phyloP scores from a whole-genome alignment of 176 grass and related monocot species.

The Eragrostis nindensis region DNA sequence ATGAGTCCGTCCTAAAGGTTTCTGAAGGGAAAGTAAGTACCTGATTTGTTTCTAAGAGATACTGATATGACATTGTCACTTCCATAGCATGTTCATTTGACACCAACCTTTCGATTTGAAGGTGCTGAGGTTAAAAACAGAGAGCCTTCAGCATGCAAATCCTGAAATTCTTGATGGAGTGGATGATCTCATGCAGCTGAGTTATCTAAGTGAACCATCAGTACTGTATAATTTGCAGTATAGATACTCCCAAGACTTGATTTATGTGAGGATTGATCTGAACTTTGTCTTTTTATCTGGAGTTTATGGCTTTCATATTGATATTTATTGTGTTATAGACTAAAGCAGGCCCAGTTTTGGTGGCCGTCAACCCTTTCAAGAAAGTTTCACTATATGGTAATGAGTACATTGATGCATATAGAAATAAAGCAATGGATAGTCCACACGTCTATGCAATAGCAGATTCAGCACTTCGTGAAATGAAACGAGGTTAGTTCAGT shows the following conservation, averaged over 20 bases:
- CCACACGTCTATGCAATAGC: constrained; percentile 99
- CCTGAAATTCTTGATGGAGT: constrained; percentile 99
- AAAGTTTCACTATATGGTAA: constrained; percentile 90
- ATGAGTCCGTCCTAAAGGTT: constrained; percentile 76
- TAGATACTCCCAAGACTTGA: constrained; percentile 85
- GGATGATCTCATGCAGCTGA: constrained; percentile 98
- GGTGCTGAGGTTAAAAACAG: constrained; percentile 78
- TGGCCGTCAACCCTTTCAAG: constrained; percentile 97
- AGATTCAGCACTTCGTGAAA: constrained; percentile 87
- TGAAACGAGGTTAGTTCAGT: constrained; percentile 77
- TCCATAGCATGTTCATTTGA: constrained; percentile 22
- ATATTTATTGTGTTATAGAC: constrained; percentile 63
- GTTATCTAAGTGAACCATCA: constrained; percentile 96
- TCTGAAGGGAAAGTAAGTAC: constrained; percentile 80
- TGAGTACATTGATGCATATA: constrained; percentile 85
- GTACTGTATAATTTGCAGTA: constrained; percentile 94
- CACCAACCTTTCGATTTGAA: constrained; percentile 41
- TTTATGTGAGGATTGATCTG: constrained; percentile 78
- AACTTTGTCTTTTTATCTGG: constrained; percentile 16
- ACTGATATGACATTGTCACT: background rate
- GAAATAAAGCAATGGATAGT: constrained; percentile 70
- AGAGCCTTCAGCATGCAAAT: constrained; percentile 85
- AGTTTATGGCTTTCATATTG: constrained; percentile 44
- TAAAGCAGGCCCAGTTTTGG: constrained; percentile 99
- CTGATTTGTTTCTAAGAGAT: constrained; percentile 15